Evolutionary conservation across 306 rosid genomes (phyloP).

Genomic region (Cicer pinnatifidum): DNA sequence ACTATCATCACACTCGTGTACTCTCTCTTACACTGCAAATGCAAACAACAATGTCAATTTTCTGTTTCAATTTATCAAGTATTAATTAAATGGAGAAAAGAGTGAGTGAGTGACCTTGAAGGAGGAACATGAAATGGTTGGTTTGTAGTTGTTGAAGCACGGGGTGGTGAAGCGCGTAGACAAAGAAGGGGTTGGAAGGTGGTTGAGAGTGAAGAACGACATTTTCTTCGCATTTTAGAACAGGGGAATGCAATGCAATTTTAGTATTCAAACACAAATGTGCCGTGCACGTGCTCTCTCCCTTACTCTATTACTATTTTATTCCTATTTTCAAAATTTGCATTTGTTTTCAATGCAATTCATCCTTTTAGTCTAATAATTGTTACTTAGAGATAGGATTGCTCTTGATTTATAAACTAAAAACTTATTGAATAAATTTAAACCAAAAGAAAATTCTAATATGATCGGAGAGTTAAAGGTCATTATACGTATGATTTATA

Average conservation of each 20-base stretch:
- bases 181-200: slow-evolving; percentile 40
- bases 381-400: too few species aligned
- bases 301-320: too few species aligned
- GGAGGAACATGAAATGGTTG: slow-evolving; percentile 49
- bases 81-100: background rate
- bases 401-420: too few species aligned
- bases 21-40: slow-evolving; percentile 62
- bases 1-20: slow-evolving; percentile 87
- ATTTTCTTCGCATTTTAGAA: slow-evolving; percentile 38
- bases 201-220: slow-evolving; percentile 51
- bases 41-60: slow-evolving; percentile 32
- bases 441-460: too few species aligned
- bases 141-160: slow-evolving; percentile 21
- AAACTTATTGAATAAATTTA: too few species aligned
- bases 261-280: background rate
- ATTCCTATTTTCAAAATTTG: too few species aligned
- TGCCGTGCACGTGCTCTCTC: too few species aligned
- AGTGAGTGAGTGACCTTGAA: slow-evolving; percentile 50
- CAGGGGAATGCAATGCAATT: background rate
- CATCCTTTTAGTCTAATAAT: too few species aligned
- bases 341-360: too few species aligned
- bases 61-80: too few species aligned
- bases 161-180: slow-evolving; percentile 16
- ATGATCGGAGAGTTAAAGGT: too few species aligned
- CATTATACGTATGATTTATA: too few species aligned